Percentiles rank a stretch among this genome's conserved stretches.
Conservation (phyloP, 140 eudicot species). For the Senecio squalidus region DNA sequence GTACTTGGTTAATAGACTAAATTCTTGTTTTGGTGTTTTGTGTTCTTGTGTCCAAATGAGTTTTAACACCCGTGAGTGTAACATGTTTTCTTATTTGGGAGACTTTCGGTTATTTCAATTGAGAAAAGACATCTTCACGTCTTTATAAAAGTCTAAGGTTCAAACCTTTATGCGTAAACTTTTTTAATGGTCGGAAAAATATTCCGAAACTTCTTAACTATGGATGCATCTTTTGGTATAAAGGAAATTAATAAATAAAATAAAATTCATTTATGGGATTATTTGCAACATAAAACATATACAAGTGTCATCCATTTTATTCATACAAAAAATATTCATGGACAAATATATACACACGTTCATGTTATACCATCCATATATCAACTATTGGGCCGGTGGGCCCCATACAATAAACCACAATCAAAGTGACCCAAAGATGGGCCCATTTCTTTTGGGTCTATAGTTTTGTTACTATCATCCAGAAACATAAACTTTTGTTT, state of each 20-base stretch:
- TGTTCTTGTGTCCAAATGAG: no score
- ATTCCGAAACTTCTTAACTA: no score
- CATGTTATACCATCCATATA: conserved; percentile 14
- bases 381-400: not conserved
- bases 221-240: no score
- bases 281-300: not conserved
- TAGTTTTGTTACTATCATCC: not conserved
- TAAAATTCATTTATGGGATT: not conserved
- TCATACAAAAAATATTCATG: conserved; percentile 19
- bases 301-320: conserved; percentile 15
- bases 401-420: conserved; percentile 10
- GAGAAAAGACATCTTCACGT: no score
- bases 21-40: no score
- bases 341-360: conserved; percentile 29
- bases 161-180: no score
- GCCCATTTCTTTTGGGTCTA: not conserved
- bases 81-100: no score
- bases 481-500: conserved; percentile 11
- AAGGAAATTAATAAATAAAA: not conserved
- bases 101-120: no score
- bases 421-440: conserved; percentile 3
- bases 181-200: no score
- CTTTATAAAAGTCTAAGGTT: no score
- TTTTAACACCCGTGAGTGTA: no score
- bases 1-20: no score